Evolutionary conservation across 1,284 basidiomycete genomes (phyloP).

Genomic region (Trichosporon sp.): DNA sequence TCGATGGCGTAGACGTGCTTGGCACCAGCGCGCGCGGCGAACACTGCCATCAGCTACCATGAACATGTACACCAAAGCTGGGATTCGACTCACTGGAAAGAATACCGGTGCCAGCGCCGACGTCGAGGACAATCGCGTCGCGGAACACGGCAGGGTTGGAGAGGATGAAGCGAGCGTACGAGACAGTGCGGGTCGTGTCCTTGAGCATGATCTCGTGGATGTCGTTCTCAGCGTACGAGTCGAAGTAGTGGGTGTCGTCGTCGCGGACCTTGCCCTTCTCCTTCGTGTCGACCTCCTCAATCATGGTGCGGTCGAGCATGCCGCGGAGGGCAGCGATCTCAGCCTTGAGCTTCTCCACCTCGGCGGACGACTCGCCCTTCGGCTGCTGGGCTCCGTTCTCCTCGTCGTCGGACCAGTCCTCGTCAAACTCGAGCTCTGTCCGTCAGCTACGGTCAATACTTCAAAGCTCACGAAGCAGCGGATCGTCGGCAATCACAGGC

Average conservation of each 20-base stretch:
- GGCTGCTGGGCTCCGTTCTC: slow-evolving; percentile 50
- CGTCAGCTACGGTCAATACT: neutral
- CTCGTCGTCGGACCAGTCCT: slow-evolving; percentile 63
- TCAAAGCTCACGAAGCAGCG: slow-evolving; percentile 67
- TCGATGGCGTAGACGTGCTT: slow-evolving; percentile 91
- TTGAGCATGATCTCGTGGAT: slow-evolving; percentile 59
- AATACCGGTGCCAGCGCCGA: slow-evolving; percentile 91
- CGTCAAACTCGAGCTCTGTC: slow-evolving; percentile 58
- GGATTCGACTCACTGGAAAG: slow-evolving; percentile 55
- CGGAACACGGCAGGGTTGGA: slow-evolving; percentile 77
- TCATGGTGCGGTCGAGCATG: slow-evolving; percentile 31
- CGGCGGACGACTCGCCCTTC: slow-evolving; percentile 48
- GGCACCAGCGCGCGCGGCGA: slow-evolving; percentile 86
- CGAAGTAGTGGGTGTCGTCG: slow-evolving; percentile 92
- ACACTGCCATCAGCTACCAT: slow-evolving; percentile 53
- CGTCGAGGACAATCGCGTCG: slow-evolving; percentile 84
- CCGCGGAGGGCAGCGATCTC: slow-evolving; percentile 31
- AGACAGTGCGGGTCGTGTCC: slow-evolving; percentile 86
- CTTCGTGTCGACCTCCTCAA: slow-evolving; percentile 19
- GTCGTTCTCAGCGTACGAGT: slow-evolving; percentile 80
- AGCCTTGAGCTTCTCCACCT: slow-evolving; percentile 27
- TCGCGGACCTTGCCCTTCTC: slow-evolving; percentile 53
- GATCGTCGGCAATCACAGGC: slow-evolving; percentile 75
- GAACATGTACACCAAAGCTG: too few species aligned
- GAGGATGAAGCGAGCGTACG: slow-evolving; percentile 86